A percentile compares a stretch with the other conserved stretches of the same genome.
Evolutionary conservation across 768 basidiomycete species (phyloP).

Genomic region (Boletus huronensis): DNA sequence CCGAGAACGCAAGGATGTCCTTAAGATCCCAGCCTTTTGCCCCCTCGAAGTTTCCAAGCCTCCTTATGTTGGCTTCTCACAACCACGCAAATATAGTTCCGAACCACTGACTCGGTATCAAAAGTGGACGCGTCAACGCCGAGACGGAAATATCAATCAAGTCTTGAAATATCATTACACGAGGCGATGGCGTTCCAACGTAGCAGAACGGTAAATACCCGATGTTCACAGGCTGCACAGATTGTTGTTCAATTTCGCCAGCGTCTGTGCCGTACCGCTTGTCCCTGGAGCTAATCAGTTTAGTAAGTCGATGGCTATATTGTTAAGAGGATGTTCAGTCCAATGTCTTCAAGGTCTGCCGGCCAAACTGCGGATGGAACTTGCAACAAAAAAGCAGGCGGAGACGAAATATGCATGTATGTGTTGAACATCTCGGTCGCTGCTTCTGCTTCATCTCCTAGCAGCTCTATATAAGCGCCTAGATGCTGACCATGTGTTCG

Average conservation of each 20-base stretch:
- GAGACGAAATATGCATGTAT: conserved; percentile 29
- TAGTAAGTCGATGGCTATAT: conserved; percentile 34
- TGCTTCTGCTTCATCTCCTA: conserved; percentile 3
- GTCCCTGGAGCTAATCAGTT: conserved; percentile 47
- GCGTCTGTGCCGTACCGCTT: conserved; percentile 55
- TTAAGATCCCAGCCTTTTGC: conserved; percentile 45
- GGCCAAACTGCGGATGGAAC: conserved; percentile 35
- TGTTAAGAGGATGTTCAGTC: neutral
- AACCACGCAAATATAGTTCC: conserved; percentile 40
- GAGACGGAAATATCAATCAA: conserved; percentile 17
- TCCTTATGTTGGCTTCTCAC: conserved; percentile 44
- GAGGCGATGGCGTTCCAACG: conserved; percentile 32
- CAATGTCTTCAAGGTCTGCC: conserved; percentile 40
- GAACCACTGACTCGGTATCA: conserved; percentile 46
- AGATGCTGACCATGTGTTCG: conserved; percentile 50
- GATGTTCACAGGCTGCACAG: neutral
- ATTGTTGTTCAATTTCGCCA: conserved; percentile 18
- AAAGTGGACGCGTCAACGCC: conserved; percentile 33
- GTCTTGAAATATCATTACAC: conserved; percentile 59
- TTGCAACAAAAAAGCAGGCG: conserved; percentile 27
- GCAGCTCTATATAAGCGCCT: conserved; percentile 58
- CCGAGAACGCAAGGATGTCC: conserved; percentile 31
- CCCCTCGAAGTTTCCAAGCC: conserved; percentile 30
- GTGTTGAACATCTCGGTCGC: conserved; percentile 1
- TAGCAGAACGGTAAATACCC: conserved; percentile 51